phyloP scores from a whole-genome alignment of 176 grass and related monocot species.

The Eragrostis curvula region DNA sequence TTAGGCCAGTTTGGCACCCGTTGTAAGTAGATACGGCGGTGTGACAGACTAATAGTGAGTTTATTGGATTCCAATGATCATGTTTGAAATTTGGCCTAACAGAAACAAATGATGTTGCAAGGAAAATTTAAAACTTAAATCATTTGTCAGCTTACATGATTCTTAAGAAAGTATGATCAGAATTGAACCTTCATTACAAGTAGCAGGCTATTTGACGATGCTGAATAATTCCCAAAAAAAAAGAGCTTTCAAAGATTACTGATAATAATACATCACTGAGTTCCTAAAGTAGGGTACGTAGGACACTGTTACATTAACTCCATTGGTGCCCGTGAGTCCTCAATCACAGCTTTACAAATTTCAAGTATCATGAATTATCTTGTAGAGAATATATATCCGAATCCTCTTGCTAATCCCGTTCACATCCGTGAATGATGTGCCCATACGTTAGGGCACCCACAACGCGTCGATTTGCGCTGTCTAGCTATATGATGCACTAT shows the following conservation, averaged over 20 bases:
- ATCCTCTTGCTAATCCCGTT: neutral
- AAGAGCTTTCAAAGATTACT: neutral
- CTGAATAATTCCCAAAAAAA: neutral
- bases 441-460: too few species aligned
- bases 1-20: neutral
- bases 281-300: neutral
- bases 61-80: conserved; percentile 14
- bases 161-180: neutral
- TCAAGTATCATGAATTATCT: neutral
- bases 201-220: neutral
- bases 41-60: neutral
- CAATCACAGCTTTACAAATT: neutral
- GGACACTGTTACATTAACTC: too few species aligned
- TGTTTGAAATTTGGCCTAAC: conserved; percentile 30
- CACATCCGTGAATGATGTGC: neutral
- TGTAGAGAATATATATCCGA: neutral
- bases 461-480: too few species aligned
- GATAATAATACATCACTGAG: neutral
- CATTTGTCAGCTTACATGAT: neutral
- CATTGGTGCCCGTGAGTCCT: neutral
- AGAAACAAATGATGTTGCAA: neutral
- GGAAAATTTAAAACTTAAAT: conserved; percentile 16
- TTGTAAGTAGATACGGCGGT: conserved; percentile 4
- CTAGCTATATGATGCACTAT: too few species aligned
- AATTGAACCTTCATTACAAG: neutral